Percentiles rank a stretch among this genome's conserved stretches.
These are phyloP conservation scores for Ophiostoma ulmi DNA, from an alignment of 2,329 filamentous ascomycete genomes.

Conservation along the genomic window DNA sequence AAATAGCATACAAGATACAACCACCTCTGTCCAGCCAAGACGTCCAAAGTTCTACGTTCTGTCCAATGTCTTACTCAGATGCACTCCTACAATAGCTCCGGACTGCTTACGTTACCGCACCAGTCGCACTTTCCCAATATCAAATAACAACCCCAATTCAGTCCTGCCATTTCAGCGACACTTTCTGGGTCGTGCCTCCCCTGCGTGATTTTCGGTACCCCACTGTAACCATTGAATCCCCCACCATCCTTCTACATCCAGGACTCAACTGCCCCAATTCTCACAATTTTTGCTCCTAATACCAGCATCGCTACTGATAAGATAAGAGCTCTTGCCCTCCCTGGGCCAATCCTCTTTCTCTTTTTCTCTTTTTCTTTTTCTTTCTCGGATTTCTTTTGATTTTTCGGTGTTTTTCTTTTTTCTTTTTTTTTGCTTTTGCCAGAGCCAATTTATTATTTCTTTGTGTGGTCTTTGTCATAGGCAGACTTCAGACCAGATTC, in stretches of 20 bases:
- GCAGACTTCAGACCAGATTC: background rate
- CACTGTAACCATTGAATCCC: conserved; percentile 22
- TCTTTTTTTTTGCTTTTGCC: background rate
- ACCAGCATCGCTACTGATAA: conserved; percentile 29
- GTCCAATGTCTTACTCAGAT: background rate
- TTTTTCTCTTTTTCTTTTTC: conserved; percentile 7
- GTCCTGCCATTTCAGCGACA: conserved; percentile 23
- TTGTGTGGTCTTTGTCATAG: conserved; percentile 7
- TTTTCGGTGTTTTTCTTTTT: background rate
- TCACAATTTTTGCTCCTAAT: conserved; percentile 1
- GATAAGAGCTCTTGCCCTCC: conserved; percentile 30
- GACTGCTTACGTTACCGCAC: background rate
- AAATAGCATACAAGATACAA: background rate
- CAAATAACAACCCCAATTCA: background rate
- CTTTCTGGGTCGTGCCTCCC: conserved; percentile 26
- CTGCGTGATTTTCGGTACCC: conserved; percentile 27
- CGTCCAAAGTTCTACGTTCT: background rate
- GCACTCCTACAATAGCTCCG: background rate
- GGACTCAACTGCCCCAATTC: background rate
- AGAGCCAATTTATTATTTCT: conserved; percentile 1
- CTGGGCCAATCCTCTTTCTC: no score
- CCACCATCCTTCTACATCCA: conserved; percentile 16
- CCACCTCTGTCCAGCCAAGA: background rate
- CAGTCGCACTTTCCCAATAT: conserved; percentile 5
- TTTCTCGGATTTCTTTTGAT: background rate